Conservation (phyloP, 176 grass and related monocot species). For the Hsuehochloa calcarea region DNA sequence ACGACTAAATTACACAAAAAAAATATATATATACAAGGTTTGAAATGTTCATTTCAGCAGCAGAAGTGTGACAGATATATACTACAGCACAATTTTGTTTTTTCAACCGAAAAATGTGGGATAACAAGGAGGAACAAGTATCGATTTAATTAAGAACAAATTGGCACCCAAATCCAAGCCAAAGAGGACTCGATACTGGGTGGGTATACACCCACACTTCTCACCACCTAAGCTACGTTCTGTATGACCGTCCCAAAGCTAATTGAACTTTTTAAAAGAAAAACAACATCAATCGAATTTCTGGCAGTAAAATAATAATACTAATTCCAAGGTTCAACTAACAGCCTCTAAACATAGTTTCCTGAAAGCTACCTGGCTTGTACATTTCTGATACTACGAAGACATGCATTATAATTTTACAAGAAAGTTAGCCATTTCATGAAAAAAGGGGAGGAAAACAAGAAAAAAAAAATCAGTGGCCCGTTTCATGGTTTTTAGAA, state of each 20-base stretch:
- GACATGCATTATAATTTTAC: constrained; percentile 13
- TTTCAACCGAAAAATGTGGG: too few relatives aligned
- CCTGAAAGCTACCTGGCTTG: not conserved
- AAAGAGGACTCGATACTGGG: too few relatives aligned
- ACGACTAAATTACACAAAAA: not conserved
- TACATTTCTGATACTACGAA: not conserved
- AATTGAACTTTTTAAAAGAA: not conserved
- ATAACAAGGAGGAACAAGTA: too few relatives aligned
- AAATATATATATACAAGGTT: not conserved
- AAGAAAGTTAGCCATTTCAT: not conserved
- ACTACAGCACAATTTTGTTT: not conserved
- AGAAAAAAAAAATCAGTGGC: not conserved
- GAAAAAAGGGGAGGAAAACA: too few relatives aligned
- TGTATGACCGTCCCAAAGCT: not conserved
- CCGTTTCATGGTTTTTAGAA: not conserved
- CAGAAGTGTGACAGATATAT: not conserved
- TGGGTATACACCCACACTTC: too few relatives aligned
- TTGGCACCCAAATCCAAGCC: too few relatives aligned
- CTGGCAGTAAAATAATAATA: not conserved
- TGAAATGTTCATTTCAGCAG: not conserved
- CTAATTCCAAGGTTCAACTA: not conserved
- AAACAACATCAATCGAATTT: not conserved
- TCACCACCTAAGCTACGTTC: too few relatives aligned
- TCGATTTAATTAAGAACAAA: too few relatives aligned
- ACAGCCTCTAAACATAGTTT: not conserved